Conservation (phyloP, 1,139 yeast genomes). For the Taphrina deformans region DNA sequence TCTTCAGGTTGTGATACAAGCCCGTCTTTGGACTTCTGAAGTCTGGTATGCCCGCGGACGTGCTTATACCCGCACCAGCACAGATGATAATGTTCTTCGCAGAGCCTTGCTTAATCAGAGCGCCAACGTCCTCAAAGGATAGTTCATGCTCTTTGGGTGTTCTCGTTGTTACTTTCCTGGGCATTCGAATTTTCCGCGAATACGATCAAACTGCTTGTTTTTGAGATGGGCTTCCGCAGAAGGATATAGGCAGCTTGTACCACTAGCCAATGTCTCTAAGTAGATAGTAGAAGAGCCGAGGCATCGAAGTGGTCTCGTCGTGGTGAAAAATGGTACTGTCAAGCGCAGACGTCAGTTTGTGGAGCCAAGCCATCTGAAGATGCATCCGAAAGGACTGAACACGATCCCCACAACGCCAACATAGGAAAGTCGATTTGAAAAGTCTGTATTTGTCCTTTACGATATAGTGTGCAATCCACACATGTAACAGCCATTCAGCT, state of each 20-base stretch:
- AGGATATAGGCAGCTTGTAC: too few species aligned
- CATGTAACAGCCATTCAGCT: too few species aligned
- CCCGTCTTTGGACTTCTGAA: constrained; percentile 92
- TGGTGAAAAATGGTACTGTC: too few species aligned
- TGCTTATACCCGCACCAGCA: constrained; percentile 92
- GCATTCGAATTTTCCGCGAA: background rate
- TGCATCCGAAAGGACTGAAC: background rate
- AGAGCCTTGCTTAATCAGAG: background rate
- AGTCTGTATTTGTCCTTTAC: too few species aligned
- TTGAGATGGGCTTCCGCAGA: too few species aligned
- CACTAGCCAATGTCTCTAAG: too few species aligned
- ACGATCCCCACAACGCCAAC: too few species aligned
- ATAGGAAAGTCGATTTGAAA: too few species aligned
- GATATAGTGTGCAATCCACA: too few species aligned
- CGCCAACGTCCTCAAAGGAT: constrained; percentile 5
- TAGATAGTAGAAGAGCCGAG: too few species aligned
- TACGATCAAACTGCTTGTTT: too few species aligned
- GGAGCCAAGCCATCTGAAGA: background rate
- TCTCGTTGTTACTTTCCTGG: background rate
- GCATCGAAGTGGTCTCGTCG: too few species aligned
- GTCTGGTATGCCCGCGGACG: constrained; percentile 86
- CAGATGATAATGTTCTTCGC: constrained; percentile 38
- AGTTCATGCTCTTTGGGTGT: background rate
- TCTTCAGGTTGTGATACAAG: constrained; percentile 73
- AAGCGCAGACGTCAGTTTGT: background rate